phyloP scores from a whole-genome alignment of 257 asterid genomes.

The Lithospermum erythrorhizon region DNA sequence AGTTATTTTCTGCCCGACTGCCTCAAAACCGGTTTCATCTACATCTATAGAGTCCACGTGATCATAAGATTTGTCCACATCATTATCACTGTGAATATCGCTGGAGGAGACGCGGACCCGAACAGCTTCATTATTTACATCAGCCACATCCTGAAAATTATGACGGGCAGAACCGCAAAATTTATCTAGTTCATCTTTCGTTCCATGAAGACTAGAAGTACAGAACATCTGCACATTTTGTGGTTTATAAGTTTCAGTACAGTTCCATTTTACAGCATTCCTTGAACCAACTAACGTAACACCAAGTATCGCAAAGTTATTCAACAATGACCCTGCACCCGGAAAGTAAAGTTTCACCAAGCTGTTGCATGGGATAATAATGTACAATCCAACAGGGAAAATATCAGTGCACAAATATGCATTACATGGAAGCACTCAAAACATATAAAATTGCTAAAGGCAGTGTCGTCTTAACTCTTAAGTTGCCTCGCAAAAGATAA shows the following conservation, averaged over 20 bases:
- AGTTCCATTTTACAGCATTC: slow-evolving; percentile 12
- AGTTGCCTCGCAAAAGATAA: no score
- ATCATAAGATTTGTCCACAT: not conserved
- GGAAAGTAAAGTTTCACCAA: slow-evolving; percentile 11
- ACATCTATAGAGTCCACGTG: slow-evolving; percentile 9
- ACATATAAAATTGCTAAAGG: no score
- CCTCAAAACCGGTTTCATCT: slow-evolving; percentile 22
- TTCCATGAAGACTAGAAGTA: slow-evolving; percentile 24
- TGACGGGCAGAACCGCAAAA: slow-evolving; percentile 23
- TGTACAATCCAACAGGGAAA: slow-evolving; percentile 3
- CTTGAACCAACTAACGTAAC: slow-evolving; percentile 12
- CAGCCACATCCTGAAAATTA: slow-evolving; percentile 20
- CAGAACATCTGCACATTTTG: slow-evolving; percentile 27
- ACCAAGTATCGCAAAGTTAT: slow-evolving; percentile 11
- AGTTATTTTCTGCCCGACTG: slow-evolving; percentile 20
- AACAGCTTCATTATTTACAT: slow-evolving; percentile 17
- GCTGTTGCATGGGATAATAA: slow-evolving; percentile 1
- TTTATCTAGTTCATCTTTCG: slow-evolving; percentile 15
- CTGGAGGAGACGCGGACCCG: slow-evolving; percentile 21
- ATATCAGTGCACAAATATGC: not conserved
- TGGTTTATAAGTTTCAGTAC: slow-evolving; percentile 9
- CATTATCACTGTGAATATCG: slow-evolving; percentile 4
- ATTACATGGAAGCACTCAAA: no score
- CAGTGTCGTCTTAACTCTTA: no score
- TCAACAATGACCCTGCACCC: slow-evolving; percentile 19